These are phyloP conservation scores for Zygnema circumcarinatum DNA, from an alignment of 139 green algal genomes.

Conservation along the genomic window DNA sequence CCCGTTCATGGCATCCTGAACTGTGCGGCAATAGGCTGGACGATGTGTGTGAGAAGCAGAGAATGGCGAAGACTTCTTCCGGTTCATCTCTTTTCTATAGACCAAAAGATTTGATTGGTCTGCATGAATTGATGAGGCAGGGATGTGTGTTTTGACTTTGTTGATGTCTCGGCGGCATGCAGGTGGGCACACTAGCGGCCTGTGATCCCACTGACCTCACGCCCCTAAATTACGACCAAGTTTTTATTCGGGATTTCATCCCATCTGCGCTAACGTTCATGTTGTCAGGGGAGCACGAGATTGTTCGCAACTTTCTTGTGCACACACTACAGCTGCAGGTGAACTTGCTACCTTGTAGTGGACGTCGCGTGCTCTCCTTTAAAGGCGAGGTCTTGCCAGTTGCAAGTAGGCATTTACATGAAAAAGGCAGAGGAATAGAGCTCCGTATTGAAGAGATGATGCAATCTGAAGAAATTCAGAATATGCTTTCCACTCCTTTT, in stretches of 20 bases:
- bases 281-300: conserved; percentile 48
- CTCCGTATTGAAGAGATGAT: neutral
- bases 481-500: too few species aligned
- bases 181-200: conserved; percentile 41
- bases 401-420: neutral
- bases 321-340: conserved; percentile 54
- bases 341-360: conserved; percentile 3
- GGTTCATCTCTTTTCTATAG: too few species aligned
- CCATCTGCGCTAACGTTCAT: conserved; percentile 53
- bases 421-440: neutral
- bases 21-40: neutral
- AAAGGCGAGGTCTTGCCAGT: neutral
- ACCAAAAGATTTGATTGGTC: too few species aligned
- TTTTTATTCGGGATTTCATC: conserved; percentile 63
- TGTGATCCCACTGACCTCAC: conserved; percentile 17
- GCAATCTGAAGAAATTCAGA: too few species aligned
- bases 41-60: too few species aligned
- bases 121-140: too few species aligned
- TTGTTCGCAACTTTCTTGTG: conserved; percentile 60
- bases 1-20: neutral
- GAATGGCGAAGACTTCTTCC: too few species aligned
- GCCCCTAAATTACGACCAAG: conserved; percentile 49
- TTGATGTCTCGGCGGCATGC: conserved; percentile 18
- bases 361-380: neutral
- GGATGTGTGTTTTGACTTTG: too few species aligned